Evolutionary conservation across 306 rosid genomes (phyloP).

Genomic region (Castanopsis chinensis): DNA sequence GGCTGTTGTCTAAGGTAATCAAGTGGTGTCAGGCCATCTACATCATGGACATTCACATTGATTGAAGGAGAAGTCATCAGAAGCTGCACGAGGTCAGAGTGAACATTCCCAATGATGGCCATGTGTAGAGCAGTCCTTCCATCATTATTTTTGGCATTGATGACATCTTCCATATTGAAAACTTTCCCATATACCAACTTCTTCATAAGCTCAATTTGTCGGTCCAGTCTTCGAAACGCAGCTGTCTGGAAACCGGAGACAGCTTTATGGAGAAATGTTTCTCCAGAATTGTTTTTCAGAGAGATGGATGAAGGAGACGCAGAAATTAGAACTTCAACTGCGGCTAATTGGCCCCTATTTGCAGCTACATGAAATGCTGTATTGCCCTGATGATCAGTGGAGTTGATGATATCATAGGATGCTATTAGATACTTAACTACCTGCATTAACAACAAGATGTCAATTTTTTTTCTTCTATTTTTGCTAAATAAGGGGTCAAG

Average conservation of each 20-base stretch:
- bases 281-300: constrained; percentile 61
- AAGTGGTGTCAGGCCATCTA: constrained; percentile 77
- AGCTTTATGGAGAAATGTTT: constrained; percentile 87
- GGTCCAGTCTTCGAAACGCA: constrained; percentile 73
- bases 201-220: constrained; percentile 79
- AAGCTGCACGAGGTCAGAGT: constrained; percentile 85
- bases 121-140: constrained; percentile 85
- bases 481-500: neutral
- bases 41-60: constrained; percentile 65
- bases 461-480: too few species aligned
- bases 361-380: constrained; percentile 93
- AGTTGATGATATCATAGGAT: constrained; percentile 57
- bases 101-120: constrained; percentile 82
- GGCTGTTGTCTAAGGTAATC: constrained; percentile 79
- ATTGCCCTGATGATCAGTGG: constrained; percentile 77
- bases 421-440: constrained; percentile 59
- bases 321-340: constrained; percentile 71
- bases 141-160: constrained; percentile 67
- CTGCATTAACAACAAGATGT: constrained; percentile 45
- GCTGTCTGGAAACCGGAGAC: constrained; percentile 81
- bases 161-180: constrained; percentile 47
- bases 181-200: constrained; percentile 48
- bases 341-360: constrained; percentile 70
- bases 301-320: constrained; percentile 54
- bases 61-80: constrained; percentile 66